phyloP scores from a whole-genome alignment of 108 stramenopile species.

The Cyclostephanos invisitatus region DNA sequence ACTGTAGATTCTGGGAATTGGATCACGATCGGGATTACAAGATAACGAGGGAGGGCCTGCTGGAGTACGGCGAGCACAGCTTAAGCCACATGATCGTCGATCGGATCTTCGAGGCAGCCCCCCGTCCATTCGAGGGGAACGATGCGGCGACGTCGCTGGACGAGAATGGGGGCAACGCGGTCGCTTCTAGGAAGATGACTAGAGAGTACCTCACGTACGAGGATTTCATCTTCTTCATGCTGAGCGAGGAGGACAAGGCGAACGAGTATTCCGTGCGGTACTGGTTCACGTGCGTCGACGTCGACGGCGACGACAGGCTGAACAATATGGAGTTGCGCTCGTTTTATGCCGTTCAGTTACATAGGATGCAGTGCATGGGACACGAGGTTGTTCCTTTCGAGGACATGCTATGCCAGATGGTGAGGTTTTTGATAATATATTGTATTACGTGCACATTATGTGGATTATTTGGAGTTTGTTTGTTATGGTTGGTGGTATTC shows the following conservation, averaged over 20 bases:
- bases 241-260: constrained; percentile 96
- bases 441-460: too few relatives aligned
- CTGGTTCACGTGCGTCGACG: constrained; percentile 97
- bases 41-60: constrained; percentile 90
- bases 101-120: constrained; percentile 95
- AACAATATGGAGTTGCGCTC: constrained; percentile 95
- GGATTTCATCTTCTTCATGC: constrained; percentile 99
- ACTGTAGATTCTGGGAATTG: constrained; percentile 98
- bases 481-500: too few relatives aligned
- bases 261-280: constrained; percentile 91
- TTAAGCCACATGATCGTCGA: constrained; percentile 96
- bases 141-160: constrained; percentile 19
- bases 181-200: constrained; percentile 16
- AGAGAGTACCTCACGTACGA: constrained; percentile 88
- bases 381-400: constrained; percentile 96
- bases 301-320: constrained; percentile 94
- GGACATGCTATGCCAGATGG: constrained; percentile 98
- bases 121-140: constrained; percentile 70
- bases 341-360: constrained; percentile 90
- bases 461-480: too few relatives aligned
- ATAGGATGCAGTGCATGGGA: constrained; percentile 96
- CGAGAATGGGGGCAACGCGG: constrained; percentile 42
- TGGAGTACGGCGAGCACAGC: constrained; percentile 95
- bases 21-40: constrained; percentile 96
- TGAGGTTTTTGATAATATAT: too few relatives aligned